Evolutionary conservation across 805 yeast genomes (phyloP).

Genomic region (Hanseniaspora clermontiae): DNA sequence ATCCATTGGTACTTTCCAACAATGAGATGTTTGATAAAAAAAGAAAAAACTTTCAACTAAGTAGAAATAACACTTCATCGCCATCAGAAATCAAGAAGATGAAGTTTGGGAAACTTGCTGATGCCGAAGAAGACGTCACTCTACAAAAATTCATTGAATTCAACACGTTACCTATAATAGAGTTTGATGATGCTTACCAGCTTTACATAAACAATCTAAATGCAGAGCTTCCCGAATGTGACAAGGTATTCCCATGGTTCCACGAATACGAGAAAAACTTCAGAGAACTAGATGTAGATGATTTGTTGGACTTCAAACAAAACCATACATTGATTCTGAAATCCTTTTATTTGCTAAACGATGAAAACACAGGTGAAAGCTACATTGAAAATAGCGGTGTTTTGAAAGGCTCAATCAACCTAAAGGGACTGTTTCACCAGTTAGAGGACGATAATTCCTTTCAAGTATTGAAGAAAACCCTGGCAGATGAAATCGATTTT

Average conservation of each 20-base stretch:
- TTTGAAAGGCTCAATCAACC: constrained; percentile 5
- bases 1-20: not conserved
- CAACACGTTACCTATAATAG: not conserved
- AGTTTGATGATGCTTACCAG: constrained; percentile 4
- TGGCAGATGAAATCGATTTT: not conserved
- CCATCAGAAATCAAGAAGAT: constrained; percentile 3
- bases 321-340: constrained; percentile 3
- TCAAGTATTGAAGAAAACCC: not conserved
- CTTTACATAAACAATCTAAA: not conserved
- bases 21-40: not conserved
- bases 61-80: constrained; percentile 6
- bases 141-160: not conserved
- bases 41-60: constrained; percentile 1
- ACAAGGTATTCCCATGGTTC: constrained; percentile 74
- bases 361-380: not conserved
- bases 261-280: constrained; percentile 35
- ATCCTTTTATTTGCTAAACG: not conserved
- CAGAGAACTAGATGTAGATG: not conserved
- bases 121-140: not conserved
- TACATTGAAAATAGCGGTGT: constrained; percentile 12
- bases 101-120: not conserved
- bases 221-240: constrained; percentile 47
- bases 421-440: not conserved
- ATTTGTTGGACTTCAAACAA: not conserved
- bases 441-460: not conserved